Conservation (phyloP, 176 grass and related monocot species). For the Poa annua region DNA sequence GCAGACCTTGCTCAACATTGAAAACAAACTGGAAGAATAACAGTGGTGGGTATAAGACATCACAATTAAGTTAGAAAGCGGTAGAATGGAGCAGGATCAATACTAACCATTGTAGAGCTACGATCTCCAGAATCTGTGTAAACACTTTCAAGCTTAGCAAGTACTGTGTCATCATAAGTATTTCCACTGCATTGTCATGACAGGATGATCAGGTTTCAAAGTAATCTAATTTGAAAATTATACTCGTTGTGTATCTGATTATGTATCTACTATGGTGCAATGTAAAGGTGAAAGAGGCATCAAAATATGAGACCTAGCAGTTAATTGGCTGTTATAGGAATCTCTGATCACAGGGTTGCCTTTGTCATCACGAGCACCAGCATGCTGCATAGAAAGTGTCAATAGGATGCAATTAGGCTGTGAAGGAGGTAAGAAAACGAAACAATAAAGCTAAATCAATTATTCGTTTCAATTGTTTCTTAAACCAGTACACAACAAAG, state of each 20-base stretch:
- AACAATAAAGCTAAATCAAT: constrained; percentile 12
- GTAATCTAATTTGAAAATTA: neutral
- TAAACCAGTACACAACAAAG: neutral
- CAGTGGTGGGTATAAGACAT: constrained; percentile 35
- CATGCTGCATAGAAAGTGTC: constrained; percentile 59
- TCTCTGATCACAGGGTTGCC: constrained; percentile 81
- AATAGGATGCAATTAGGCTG: neutral
- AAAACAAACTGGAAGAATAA: constrained; percentile 72
- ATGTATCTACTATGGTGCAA: constrained; percentile 29
- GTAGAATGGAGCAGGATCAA: constrained; percentile 6
- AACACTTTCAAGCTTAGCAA: constrained; percentile 94
- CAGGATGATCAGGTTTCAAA: constrained; percentile 26
- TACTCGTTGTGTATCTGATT: constrained; percentile 2
- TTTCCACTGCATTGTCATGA: constrained; percentile 70
- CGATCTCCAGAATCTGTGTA: constrained; percentile 89
- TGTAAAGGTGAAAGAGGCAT: constrained; percentile 28
- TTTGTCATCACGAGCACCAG: constrained; percentile 92
- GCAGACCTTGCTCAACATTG: constrained; percentile 89
- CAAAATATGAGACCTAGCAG: constrained; percentile 75
- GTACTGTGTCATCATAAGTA: constrained; percentile 82
- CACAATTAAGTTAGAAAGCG: constrained; percentile 11
- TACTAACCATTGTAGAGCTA: constrained; percentile 82
- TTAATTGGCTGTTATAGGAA: constrained; percentile 95
- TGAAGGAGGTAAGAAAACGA: constrained; percentile 20
- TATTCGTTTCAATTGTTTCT: neutral